Percentiles rank a stretch among this genome's conserved stretches.
Evolutionary conservation across 345 rosid species (phyloP).

Genomic region (Populus deltoides): DNA sequence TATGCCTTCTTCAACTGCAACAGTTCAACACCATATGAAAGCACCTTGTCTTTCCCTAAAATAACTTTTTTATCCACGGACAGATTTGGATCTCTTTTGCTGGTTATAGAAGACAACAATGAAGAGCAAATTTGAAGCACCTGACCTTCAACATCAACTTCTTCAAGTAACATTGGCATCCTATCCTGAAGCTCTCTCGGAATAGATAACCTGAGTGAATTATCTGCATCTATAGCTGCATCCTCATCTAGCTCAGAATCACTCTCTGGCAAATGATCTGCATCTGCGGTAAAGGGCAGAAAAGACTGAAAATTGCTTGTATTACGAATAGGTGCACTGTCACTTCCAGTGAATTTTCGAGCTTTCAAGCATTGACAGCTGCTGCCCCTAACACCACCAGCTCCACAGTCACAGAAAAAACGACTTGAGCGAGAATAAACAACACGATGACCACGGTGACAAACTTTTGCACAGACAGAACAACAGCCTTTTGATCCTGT

Average conservation of each 20-base stretch:
- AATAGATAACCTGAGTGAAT: constrained; percentile 48
- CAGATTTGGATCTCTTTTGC: constrained; percentile 68
- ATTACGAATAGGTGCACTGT: constrained; percentile 46
- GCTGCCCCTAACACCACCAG: constrained; percentile 98
- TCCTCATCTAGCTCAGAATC: constrained; percentile 94
- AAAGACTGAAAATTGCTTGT: constrained; percentile 65
- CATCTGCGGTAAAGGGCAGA: constrained; percentile 73
- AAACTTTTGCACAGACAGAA: constrained; percentile 97
- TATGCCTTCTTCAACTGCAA: constrained; percentile 93
- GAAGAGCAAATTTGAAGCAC: constrained; percentile 74
- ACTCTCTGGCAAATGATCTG: constrained; percentile 80
- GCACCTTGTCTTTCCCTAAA: constrained; percentile 74
- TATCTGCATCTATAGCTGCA: constrained; percentile 49
- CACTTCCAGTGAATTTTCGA: constrained; percentile 74
- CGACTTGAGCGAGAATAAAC: constrained; percentile 97
- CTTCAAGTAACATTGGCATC: constrained; percentile 64
- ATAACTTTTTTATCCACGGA: constrained; percentile 63
- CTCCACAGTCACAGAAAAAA: constrained; percentile 99
- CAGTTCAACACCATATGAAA: constrained; percentile 73
- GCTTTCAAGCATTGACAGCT: constrained; percentile 97
- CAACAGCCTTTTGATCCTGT: constrained; percentile 97
- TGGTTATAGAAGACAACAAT: constrained; percentile 67
- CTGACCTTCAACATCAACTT: constrained; percentile 69
- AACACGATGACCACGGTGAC: constrained; percentile 98
- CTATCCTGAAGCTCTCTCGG: constrained; percentile 68